Evolutionary conservation across 441 rosid species (phyloP).

Genomic region (Corymbia citriodora): DNA sequence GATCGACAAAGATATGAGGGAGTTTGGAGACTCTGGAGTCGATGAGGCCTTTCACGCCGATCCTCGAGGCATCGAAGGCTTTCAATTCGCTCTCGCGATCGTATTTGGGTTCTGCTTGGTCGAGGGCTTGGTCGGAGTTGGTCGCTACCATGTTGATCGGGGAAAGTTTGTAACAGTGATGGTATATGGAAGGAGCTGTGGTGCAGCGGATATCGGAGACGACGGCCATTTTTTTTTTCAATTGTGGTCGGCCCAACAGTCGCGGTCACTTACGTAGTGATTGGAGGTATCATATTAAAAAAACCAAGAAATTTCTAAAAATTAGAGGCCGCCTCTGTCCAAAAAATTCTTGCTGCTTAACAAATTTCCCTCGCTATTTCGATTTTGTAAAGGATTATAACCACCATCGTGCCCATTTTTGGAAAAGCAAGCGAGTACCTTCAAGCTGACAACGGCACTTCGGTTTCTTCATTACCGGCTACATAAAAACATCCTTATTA

Average conservation of each 20-base stretch:
- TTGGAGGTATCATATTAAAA: background rate
- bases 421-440: accelerated
- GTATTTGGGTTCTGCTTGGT: background rate
- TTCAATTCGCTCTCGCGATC: constrained; percentile 21
- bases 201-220: background rate
- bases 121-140: background rate
- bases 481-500: background rate
- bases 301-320: background rate
- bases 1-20: constrained; percentile 20
- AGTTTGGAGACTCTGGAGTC: constrained; percentile 25
- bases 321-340: too few species aligned
- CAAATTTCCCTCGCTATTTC: too few species aligned
- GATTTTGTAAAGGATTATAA: too few species aligned
- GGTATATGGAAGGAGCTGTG: accelerated
- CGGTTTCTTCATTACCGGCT: background rate
- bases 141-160: background rate
- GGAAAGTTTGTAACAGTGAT: background rate
- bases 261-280: background rate
- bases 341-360: too few species aligned
- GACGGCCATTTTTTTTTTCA: background rate
- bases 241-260: background rate
- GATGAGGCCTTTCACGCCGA: constrained; percentile 41
- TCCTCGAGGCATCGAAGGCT: constrained; percentile 29
- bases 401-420: accelerated
- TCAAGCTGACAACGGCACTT: accelerated